Conservation (phyloP, 2,329 filamentous ascomycete genomes). For the Talaromyces sp. region DNA sequence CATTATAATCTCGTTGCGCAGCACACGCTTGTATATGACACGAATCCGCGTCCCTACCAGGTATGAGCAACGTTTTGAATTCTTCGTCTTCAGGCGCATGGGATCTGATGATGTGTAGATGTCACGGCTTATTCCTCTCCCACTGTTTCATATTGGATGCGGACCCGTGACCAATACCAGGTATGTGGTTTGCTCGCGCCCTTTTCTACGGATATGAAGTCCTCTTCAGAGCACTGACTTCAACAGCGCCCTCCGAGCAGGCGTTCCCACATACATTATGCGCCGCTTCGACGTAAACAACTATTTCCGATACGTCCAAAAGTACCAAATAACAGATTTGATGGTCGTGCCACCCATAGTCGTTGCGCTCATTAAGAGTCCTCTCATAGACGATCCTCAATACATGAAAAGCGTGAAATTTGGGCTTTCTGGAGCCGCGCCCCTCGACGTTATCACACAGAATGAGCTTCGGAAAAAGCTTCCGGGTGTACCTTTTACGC, state of each 20-base stretch:
- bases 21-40: background rate
- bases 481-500: background rate
- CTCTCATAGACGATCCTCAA: background rate
- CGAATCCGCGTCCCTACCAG: background rate
- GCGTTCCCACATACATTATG: slow-evolving; percentile 56
- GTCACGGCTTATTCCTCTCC: background rate
- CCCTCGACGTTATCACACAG: background rate
- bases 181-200: background rate
- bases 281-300: slow-evolving; percentile 66
- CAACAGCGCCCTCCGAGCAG: slow-evolving; percentile 54
- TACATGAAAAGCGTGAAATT: background rate
- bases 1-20: slow-evolving; percentile 1
- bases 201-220: background rate
- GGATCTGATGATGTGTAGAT: background rate
- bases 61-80: background rate
- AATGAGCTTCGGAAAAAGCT: background rate
- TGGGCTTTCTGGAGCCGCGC: background rate
- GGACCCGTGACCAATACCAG: background rate
- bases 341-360: background rate
- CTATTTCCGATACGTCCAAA: slow-evolving; percentile 51
- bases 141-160: background rate
- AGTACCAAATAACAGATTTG: background rate
- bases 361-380: background rate
- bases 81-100: background rate
- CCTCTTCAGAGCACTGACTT: background rate